Evolutionary conservation across 768 basidiomycete genomes (phyloP), one percentile per base, ranked within the genome.

Genomic region (Gautieria morchelliformis): DNA sequence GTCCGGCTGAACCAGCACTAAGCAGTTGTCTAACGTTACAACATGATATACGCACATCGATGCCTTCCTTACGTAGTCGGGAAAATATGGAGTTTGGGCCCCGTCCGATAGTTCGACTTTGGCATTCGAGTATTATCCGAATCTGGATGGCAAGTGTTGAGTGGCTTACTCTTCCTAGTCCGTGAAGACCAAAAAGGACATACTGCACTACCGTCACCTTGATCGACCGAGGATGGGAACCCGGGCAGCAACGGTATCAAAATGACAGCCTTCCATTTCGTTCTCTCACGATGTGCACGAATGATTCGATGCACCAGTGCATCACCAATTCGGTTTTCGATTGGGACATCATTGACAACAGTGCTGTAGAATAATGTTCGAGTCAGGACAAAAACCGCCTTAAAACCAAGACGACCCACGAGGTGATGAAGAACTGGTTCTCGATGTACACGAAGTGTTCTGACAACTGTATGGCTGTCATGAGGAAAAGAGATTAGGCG

Each of bases 381-480:
- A 60, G 22, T 37, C 51, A 52, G 7, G 39, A 27, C 51, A 24
- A 20, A 22, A 58, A 7, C 19, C 15, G 17, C 53, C 14, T 14
- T 40, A n/a, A 40, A 32, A 20, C 4, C 10, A 14, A 14, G 22
- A 5, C 42, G 51, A 60, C 87, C 67, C 69, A 91, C 89, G 88
- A 90, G 1, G 88, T 85, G 61, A 93, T 89, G 69, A 93, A 92
- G 66, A 92, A 93, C 67, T 93, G 90, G 63, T 93, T 93, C 68
- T 97, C 95, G 61, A 99, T 96, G 72, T 99, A 99, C 35, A 99
- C 89, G 66, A 98, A 99, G 66, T 96, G 93, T 63, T 97, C 93
- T 24, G 93, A 94, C 65, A 89, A 74, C 65, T 94, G 85, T 54
- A 96, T 96, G 10, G 92, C 92, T 93, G 60, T 51, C 61, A 49